Base-by-base conservation (phyloP, 768 basidiomycete species). In the Hemileccinum rubropunctum region DNA sequence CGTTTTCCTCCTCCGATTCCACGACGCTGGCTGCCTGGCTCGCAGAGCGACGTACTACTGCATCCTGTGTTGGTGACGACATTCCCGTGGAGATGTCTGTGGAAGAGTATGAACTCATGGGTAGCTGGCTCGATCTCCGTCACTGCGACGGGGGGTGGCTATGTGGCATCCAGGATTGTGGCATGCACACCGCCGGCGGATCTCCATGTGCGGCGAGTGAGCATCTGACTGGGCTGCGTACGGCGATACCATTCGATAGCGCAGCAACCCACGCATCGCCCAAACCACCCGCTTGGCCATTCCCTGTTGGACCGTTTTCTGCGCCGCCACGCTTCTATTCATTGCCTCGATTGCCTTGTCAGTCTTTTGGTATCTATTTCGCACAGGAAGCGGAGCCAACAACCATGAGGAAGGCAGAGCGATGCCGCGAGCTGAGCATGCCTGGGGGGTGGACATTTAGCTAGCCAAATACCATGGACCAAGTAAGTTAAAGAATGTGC, bases 91-190 rank as follows among this genome's bases (percentile, higher is more conserved):
- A 66, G 42, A 72, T 79, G 64, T 66, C 70, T n/a, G 54, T 78
- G 34, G 75, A 72, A 42, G 73, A 78, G 35, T 78, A 80, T 49
- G 79, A 80, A 52, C 63, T 66, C 32, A 60, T 54, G 45, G 79
- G 78, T 3, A 79, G 79, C 51, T 79, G 78, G 79, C 65, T 70
- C 23, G 66, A 69, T 52, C 51, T 60, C 17, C 47, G 52, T 39
- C 53, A 42, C 12, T 41, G 50, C n/a, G 54, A 58, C 32, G 53
- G 48, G 15, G 65, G 54, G 36, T 65, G 62, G 68, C 45, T 46
- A 17, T 69, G 67, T 47, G 69, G 67, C 18, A 47, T 64, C 27
- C 58, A 48, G 40, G 59, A 60, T 35, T 69, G 67, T 41, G 54
- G 52, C 15, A 46, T 62, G 44, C 78, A 53, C 68, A 72, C 58